phyloP scores from a whole-genome alignment of 352 stramenopile genomes.

The Globisporangium rhizosaccharum region DNA sequence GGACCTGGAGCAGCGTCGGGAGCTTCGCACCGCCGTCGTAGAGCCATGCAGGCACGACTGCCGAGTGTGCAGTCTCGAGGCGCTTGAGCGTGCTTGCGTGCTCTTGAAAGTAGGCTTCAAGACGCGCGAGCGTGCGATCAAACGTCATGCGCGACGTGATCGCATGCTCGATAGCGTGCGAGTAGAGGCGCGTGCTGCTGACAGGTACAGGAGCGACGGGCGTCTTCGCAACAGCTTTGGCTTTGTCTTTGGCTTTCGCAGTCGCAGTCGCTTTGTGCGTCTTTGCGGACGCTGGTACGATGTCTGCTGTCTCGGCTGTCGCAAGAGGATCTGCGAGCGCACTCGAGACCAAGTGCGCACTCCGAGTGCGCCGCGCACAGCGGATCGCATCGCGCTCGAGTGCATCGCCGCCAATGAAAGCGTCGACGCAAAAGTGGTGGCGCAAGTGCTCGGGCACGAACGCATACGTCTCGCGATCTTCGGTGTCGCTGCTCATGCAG shows the following conservation, averaged over 20 bases:
- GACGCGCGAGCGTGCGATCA: constrained; percentile 22
- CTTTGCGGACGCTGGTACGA: neutral
- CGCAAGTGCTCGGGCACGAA: constrained; percentile 40
- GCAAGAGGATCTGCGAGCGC: constrained; percentile 7
- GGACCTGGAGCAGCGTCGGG: constrained; percentile 54
- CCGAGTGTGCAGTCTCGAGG: constrained; percentile 17
- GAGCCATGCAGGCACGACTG: constrained; percentile 7
- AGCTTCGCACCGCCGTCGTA: constrained; percentile 22
- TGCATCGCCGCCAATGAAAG: constrained; percentile 12
- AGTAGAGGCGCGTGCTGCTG: constrained; percentile 31
- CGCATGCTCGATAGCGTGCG: constrained; percentile 34
- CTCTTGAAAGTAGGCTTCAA: constrained; percentile 38
- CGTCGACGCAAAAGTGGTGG: constrained; percentile 40
- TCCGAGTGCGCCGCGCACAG: constrained; percentile 39
- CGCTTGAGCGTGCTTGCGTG: constrained; percentile 18
- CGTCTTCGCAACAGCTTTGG: neutral
- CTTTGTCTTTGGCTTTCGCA: neutral
- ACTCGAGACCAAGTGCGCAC: constrained; percentile 37
- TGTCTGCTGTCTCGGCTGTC: neutral
- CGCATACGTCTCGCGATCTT: constrained; percentile 19
- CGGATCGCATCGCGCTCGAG: constrained; percentile 21
- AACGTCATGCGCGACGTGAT: constrained; percentile 60
- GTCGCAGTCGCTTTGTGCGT: neutral
- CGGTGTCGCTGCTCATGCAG: neutral
- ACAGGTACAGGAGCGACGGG: constrained; percentile 1